These are phyloP conservation scores for Termitomyces sp. DNA, from an alignment of 768 basidiomycete species.

Conservation along the genomic window DNA sequence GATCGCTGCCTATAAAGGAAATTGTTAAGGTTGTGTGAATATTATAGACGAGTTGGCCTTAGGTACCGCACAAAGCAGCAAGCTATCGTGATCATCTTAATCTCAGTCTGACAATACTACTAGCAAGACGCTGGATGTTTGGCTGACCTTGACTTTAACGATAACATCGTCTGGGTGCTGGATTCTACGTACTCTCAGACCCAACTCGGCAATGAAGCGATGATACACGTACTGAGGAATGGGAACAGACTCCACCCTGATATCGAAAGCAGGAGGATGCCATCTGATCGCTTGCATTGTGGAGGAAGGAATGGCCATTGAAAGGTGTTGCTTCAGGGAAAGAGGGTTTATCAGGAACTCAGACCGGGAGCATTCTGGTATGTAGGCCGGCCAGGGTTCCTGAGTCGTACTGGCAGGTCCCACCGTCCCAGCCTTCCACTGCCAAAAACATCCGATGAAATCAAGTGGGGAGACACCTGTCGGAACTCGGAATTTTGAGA, in stretches of 20 bases:
- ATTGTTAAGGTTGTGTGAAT: background rate
- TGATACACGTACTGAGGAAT: constrained; percentile 40
- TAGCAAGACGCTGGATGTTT: background rate
- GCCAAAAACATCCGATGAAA: too few relatives aligned
- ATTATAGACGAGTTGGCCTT: background rate
- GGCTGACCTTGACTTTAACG: constrained; percentile 62
- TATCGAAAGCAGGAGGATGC: constrained; percentile 67
- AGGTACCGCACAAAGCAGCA: constrained; percentile 58
- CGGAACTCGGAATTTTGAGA: background rate
- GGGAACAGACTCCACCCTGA: constrained; percentile 61
- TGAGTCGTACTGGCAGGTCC: too few relatives aligned
- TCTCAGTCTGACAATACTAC: too few relatives aligned
- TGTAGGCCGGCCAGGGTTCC: too few relatives aligned
- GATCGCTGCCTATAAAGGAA: constrained; percentile 51
- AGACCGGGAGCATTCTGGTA: background rate
- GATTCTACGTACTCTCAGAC: constrained; percentile 36
- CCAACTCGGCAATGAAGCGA: background rate
- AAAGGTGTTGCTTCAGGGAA: background rate
- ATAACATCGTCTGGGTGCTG: constrained; percentile 75
- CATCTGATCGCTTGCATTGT: constrained; percentile 48
- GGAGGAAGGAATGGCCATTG: constrained; percentile 1
- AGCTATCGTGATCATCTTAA: constrained; percentile 34
- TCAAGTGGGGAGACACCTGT: background rate
- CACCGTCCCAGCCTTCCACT: too few relatives aligned
- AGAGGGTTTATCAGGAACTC: background rate